A percentile compares a stretch with the other conserved stretches of the same genome.
These are phyloP conservation scores for Zygoascus bituminiphila DNA, from an alignment of 805 yeast genomes.

Conservation along the genomic window DNA sequence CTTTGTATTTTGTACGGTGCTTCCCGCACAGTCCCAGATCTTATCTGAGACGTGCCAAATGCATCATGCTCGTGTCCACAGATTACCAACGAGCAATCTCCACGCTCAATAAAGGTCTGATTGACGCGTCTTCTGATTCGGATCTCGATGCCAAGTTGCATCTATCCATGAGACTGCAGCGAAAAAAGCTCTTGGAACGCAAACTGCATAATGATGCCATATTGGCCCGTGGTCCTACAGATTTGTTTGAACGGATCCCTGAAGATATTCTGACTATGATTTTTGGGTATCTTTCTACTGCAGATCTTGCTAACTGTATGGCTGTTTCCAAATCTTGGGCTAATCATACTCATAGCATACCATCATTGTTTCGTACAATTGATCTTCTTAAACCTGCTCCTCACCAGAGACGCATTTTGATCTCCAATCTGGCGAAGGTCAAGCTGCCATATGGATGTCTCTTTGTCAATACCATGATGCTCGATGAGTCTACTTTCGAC, in stretches of 20 bases:
- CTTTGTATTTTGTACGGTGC: background rate
- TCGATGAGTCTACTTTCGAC: no score
- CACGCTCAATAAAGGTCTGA: background rate
- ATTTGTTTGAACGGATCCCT: background rate
- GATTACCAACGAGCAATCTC: background rate
- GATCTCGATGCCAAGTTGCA: background rate
- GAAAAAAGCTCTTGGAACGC: background rate
- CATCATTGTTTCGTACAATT: background rate
- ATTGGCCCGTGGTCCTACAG: background rate
- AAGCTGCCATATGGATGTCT: no score
- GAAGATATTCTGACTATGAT: background rate
- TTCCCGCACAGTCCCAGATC: background rate
- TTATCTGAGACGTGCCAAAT: background rate
- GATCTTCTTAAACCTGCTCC: background rate
- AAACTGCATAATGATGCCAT: background rate
- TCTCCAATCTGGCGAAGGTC: no score
- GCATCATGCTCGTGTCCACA: background rate
- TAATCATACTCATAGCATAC: background rate
- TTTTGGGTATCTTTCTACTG: background rate
- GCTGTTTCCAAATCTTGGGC: background rate
- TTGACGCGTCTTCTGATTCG: background rate
- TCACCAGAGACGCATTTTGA: background rate
- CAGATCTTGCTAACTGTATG: background rate
- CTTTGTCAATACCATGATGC: no score
- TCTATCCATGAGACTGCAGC: background rate